Evolutionary conservation across 106 monocot genomes (phyloP), one percentile per base, ranked within the genome.

Genomic region (Acorus calamus): DNA sequence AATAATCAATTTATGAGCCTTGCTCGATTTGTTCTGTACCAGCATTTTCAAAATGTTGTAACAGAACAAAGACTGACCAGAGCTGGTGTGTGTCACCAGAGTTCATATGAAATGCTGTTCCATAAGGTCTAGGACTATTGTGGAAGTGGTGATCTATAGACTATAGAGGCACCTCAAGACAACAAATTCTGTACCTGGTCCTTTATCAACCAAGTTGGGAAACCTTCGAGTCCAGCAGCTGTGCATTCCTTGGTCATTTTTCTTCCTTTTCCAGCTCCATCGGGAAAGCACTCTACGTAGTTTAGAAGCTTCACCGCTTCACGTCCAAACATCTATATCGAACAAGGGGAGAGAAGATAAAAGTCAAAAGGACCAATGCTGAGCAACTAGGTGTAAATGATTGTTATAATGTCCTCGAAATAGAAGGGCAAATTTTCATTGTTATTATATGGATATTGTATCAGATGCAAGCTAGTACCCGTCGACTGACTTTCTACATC

Each of bases 261-360:
- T 77, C 68, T 81, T 65, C 84, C 89, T 77, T 89, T 85, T 4
- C 89, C 89, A 76, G 64, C 74, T 56, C 89, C 89, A 63, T 85
- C 55, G 13, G 89, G 89, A 50, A 85, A 89, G 71, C 89, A 89
- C 52, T 89, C 89, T 13, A 85, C 71, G 62, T 89, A 89, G 52
- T 89, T 71, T 66, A 89, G 14, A 41, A 79, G 76, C 74, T 85
- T 76, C 52, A 59, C 60, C 3, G 89, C 89, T 79, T 89, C 89
- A 50, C 49, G 69, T 45, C 89, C 89, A 74, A 89, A 85, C 76
- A 89, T 89, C 89, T 89, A 13, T 55, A 47, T 57, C 8, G 44
- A 70, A 51, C 11, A 55, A n/a, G 43, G 14, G 63, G 7, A 50
- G 28, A 45, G 57, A 57, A 56, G 65, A 42, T 52, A 11, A 12